These are phyloP conservation scores for Durusdinium trenchii DNA, from an alignment of 73 alveolate species.

Conservation along the genomic window DNA sequence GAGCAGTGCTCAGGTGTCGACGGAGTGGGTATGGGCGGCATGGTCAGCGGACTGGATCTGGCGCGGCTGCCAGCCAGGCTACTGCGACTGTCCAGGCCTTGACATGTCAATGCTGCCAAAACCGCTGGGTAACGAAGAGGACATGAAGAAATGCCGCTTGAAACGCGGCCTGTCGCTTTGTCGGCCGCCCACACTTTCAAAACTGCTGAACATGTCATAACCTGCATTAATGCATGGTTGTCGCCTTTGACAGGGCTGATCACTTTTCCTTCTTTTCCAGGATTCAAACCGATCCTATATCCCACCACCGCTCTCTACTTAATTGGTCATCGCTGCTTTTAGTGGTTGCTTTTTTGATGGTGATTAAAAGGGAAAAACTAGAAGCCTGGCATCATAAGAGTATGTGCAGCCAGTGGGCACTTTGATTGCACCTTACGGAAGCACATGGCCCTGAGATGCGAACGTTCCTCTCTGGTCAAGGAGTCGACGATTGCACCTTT, in stretches of 20 bases:
- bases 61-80: slow-evolving; percentile 9
- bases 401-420: too few relatives aligned
- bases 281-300: too few relatives aligned
- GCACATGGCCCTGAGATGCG: not conserved
- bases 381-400: not conserved
- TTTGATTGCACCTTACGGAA: too few relatives aligned
- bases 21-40: slow-evolving; percentile 87
- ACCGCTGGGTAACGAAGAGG: not conserved
- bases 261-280: too few relatives aligned
- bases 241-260: too few relatives aligned
- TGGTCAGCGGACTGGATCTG: slow-evolving; percentile 78
- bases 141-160: not conserved
- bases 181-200: too few relatives aligned
- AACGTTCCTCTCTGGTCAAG: slow-evolving; percentile 26
- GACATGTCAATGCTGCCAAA: not conserved
- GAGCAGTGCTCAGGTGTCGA: not conserved
- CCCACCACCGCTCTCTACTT: too few relatives aligned
- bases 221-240: too few relatives aligned
- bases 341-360: too few relatives aligned
- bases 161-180: not conserved
- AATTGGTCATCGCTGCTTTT: too few relatives aligned
- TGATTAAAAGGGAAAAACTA: too few relatives aligned
- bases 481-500: slow-evolving; percentile 86
- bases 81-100: slow-evolving; percentile 65
- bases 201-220: too few relatives aligned